Conservation (phyloP, 345 rosid species). For the Arabidopsis thaliana region DNA sequence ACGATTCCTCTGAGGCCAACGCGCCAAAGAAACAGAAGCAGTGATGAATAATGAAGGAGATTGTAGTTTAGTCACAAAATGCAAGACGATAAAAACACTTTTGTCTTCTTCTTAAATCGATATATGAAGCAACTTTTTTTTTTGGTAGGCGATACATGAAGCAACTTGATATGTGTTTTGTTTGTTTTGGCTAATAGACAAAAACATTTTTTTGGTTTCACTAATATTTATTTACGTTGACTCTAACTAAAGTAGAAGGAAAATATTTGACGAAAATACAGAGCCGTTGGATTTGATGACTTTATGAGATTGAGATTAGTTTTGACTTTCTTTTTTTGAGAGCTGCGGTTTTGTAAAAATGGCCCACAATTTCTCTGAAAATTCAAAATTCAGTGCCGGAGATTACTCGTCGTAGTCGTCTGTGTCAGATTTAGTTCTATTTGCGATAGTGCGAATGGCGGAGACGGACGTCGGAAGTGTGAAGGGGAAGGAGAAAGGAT, state of each 20-base stretch:
- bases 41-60: slow-evolving; percentile 5
- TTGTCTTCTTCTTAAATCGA: neutral
- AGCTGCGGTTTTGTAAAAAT: slow-evolving; percentile 21
- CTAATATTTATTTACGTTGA: neutral
- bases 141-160: no score
- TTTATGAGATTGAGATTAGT: slow-evolving; percentile 15
- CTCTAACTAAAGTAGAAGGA: neutral
- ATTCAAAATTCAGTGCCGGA: neutral
- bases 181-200: no score
- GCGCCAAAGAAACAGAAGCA: slow-evolving; percentile 27
- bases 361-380: slow-evolving; percentile 1
- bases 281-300: slow-evolving; percentile 29
- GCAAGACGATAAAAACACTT: neutral
- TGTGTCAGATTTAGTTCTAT: slow-evolving; percentile 22
- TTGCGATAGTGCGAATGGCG: slow-evolving; percentile 45
- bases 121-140: neutral
- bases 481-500: slow-evolving; percentile 36
- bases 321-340: neutral
- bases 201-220: neutral
- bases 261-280: neutral
- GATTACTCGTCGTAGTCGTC: slow-evolving; percentile 24
- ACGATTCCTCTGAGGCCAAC: slow-evolving; percentile 17
- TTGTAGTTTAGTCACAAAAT: neutral
- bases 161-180: no score
- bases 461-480: slow-evolving; percentile 43